Percentiles rank a stretch among this genome's conserved stretches.
These are phyloP conservation scores for Pinus tabuliformis DNA, from an alignment of 75 land plant species.

Conservation along the genomic window DNA sequence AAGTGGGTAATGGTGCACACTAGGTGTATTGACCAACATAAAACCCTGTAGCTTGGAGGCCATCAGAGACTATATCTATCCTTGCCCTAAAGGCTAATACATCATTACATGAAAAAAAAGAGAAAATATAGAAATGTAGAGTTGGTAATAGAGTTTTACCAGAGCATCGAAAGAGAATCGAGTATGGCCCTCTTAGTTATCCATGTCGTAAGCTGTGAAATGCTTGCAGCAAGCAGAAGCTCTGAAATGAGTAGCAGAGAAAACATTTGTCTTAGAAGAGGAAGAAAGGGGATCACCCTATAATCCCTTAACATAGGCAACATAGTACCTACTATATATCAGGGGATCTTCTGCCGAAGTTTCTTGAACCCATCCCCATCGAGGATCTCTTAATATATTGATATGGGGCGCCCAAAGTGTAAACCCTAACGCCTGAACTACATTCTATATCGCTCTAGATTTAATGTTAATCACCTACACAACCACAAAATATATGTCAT, in stretches of 20 bases:
- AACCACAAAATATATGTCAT: neutral
- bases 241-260: constrained; percentile 17
- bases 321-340: constrained; percentile 58
- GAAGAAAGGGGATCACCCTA: constrained; percentile 44
- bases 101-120: no score
- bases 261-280: neutral
- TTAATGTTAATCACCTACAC: constrained; percentile 53
- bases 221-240: constrained; percentile 99
- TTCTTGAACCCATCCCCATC: constrained; percentile 99
- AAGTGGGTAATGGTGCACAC: no score
- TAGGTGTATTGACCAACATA: no score
- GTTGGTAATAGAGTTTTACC: constrained; percentile 22
- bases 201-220: constrained; percentile 96
- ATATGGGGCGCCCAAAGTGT: constrained; percentile 96
- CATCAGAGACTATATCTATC: no score
- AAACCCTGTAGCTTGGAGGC: no score
- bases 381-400: constrained; percentile 92
- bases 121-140: no score
- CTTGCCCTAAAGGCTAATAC: no score
- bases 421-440: constrained; percentile 71
- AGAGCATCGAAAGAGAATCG: constrained; percentile 73
- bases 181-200: constrained; percentile 65
- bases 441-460: constrained; percentile 86
- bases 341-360: constrained; percentile 95
- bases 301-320: constrained; percentile 70